A percentile compares a stretch with the other conserved stretches of the same genome.
These are phyloP conservation scores for Ascochyta rabiei DNA, from an alignment of 2,329 filamentous ascomycete genomes.

Conservation along the genomic window DNA sequence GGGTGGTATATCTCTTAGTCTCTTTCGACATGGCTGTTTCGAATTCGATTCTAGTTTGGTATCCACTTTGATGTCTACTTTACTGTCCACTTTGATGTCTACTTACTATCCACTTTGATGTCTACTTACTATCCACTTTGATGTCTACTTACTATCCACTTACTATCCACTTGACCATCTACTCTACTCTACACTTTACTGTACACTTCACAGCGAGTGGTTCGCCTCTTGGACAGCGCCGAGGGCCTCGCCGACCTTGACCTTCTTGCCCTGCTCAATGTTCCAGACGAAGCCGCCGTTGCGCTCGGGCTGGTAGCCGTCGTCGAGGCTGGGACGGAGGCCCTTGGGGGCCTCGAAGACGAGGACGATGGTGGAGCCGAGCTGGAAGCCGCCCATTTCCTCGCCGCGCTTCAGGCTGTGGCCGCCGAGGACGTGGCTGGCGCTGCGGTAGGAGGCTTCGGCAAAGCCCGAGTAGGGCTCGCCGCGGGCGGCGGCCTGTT, in stretches of 20 bases:
- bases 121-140: no score
- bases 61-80: no score
- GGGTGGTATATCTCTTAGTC: no score
- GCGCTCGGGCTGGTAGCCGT: constrained; percentile 59
- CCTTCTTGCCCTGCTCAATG: constrained; percentile 82
- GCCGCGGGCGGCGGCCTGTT: constrained; percentile 74
- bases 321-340: constrained; percentile 60
- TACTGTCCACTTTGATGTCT: no score
- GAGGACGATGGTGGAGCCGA: constrained; percentile 92
- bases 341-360: constrained; percentile 92
- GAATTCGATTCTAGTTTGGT: no score
- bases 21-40: no score
- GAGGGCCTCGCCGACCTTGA: constrained; percentile 87
- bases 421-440: constrained; percentile 78
- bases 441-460: constrained; percentile 84
- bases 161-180: no score
- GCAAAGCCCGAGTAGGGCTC: constrained; percentile 89
- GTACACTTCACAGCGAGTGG: no score
- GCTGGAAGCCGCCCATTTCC: constrained; percentile 97
- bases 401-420: constrained; percentile 85
- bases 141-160: no score
- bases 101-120: no score
- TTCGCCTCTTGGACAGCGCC: constrained; percentile 67
- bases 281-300: constrained; percentile 82
- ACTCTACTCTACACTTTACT: no score